These are phyloP conservation scores for Monosporascus cannonballus DNA, from an alignment of 2,329 filamentous ascomycete genomes.

Conservation along the genomic window DNA sequence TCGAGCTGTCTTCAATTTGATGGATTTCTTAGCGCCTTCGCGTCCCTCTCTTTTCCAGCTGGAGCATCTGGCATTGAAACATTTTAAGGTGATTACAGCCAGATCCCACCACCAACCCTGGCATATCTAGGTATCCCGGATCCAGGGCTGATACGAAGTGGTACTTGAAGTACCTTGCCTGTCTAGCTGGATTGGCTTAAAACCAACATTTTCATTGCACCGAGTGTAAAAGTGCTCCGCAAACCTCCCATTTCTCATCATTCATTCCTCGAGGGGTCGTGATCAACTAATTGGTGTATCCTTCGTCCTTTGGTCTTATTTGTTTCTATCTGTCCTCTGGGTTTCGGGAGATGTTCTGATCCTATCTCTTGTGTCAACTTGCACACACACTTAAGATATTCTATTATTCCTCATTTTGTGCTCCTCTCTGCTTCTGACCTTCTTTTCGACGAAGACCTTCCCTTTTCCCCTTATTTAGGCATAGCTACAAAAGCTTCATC, in stretches of 20 bases:
- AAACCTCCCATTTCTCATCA: not conserved
- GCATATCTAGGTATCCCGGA: too few relatives aligned
- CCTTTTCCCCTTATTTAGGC: not conserved
- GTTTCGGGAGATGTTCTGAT: not conserved
- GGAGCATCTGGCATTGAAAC: too few relatives aligned
- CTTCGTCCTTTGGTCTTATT: not conserved
- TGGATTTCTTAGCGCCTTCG: not conserved
- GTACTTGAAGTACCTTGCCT: not conserved
- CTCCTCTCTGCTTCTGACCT: not conserved
- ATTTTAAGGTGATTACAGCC: too few relatives aligned
- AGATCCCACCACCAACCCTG: too few relatives aligned
- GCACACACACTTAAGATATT: not conserved
- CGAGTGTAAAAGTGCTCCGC: too few relatives aligned
- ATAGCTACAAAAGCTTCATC: not conserved
- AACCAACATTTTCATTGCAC: too few relatives aligned
- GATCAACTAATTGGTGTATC: not conserved
- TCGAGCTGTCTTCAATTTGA: not conserved
- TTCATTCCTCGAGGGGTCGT: not conserved
- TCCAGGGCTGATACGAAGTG: too few relatives aligned
- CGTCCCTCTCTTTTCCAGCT: too few relatives aligned
- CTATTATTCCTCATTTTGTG: not conserved
- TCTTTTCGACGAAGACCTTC: not conserved
- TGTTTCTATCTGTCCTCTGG: not conserved
- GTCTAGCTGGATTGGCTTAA: not conserved
- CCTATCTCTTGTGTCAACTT: not conserved